Base-by-base conservation (phyloP, 306 rosid species). In the Biancaea sappan region DNA sequence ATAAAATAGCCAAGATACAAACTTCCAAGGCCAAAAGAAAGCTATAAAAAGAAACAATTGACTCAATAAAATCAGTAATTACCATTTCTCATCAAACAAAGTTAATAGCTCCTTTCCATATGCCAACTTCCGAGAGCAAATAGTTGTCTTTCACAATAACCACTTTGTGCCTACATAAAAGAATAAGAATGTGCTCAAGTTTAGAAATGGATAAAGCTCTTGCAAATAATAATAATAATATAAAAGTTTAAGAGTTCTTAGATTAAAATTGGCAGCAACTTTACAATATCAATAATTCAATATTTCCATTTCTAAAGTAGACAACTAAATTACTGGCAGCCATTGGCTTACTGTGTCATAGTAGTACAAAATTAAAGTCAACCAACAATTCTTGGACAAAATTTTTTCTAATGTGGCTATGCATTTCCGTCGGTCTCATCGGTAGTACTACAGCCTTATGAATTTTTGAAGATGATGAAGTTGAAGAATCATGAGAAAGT, bases 71-170 rank as follows among this genome's bases (percentile, higher is more conserved):
- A 56, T 61, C 32, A 74, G 46, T 28, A 65, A 88, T 84, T 87
- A 81, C 98, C 98, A 92, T 66, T 88, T 92, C 83, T 90, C 94
- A 46, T 92, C 91, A 59, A 92, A 92, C 59, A 81, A 46, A 48
- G 94, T 82, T 52, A 94, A 87, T 77, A 92, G 73, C 76, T 90
- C 98, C 72, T n/a, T 84, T 90, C 98, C 98, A 92, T 57, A 72
- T 56, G 57, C 89, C 96, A 76, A 84, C 88, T 32, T 88, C 96
- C 86, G 87, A 72, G 46, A 90, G 79, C 66, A 92, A 34, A 81
- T 92, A 90, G 79, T 90, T 88, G 74, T 96, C 98, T 92, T 92
- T 96, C 66, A 92, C 89, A 47, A 92, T 83, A 46, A 92, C 85
- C 63, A 92, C 82, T 81, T 90, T 90, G 71, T 90, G 91, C 86